phyloP scores from a whole-genome alignment of 306 rosid species.

The Begonia peltatifolia region DNA sequence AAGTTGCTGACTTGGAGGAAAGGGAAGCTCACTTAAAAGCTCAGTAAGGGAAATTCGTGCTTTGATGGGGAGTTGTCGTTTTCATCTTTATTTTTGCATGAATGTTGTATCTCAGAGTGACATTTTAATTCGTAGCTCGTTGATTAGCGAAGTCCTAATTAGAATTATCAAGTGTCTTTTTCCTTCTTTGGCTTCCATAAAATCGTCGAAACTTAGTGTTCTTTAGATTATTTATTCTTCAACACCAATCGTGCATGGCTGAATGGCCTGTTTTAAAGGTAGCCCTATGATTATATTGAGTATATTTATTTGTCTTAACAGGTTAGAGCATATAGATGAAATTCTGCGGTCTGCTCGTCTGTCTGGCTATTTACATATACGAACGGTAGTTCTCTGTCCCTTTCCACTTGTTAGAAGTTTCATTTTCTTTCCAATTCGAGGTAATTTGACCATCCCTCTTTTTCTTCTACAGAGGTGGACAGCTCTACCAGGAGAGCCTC shows the following conservation, averaged over 20 bases:
- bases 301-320: conserved; percentile 5
- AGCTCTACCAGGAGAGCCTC: conserved; percentile 77
- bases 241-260: no score
- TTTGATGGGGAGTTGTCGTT: conserved; percentile 6
- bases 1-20: conserved; percentile 69
- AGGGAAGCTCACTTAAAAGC: conserved; percentile 84
- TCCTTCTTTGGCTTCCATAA: no score
- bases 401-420: conserved; percentile 9
- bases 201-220: no score
- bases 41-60: conserved; percentile 37
- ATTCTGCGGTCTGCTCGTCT: conserved; percentile 71
- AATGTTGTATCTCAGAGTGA: no score
- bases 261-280: no score
- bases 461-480: conserved; percentile 49
- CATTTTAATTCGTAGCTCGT: no score
- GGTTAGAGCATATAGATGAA: conserved; percentile 78
- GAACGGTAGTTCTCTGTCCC: conserved; percentile 42
- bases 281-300: no score
- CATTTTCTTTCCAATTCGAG: not conserved
- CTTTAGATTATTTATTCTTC: no score
- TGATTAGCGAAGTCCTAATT: no score
- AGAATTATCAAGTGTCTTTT: no score
- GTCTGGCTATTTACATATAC: conserved; percentile 61
- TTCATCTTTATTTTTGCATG: not conserved
- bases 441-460: conserved; percentile 2